These are phyloP conservation scores for Fusarium concolor DNA, from an alignment of 2,329 filamentous ascomycete species.

Conservation along the genomic window DNA sequence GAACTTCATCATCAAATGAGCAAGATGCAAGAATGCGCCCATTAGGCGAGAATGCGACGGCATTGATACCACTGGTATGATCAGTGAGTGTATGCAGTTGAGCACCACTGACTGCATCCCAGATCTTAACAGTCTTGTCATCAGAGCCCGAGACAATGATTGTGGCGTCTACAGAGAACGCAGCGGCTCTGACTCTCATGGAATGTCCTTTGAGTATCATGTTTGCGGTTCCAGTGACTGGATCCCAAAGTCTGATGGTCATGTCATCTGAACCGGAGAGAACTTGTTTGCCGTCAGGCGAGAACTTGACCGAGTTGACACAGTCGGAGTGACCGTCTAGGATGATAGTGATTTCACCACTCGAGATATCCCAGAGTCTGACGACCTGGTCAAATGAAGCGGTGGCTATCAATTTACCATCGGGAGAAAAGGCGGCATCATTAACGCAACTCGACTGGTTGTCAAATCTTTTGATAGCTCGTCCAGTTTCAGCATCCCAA, in stretches of 20 bases:
- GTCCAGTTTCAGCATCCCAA: background rate
- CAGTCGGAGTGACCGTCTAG: background rate
- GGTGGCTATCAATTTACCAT: background rate
- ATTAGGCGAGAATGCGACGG: background rate
- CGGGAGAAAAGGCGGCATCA: background rate
- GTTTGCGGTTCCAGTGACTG: background rate
- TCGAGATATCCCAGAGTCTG: background rate
- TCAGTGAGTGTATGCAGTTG: background rate
- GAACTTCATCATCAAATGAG: background rate
- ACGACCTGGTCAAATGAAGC: background rate
- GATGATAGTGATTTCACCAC: background rate
- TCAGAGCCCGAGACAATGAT: background rate
- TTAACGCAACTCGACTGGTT: constrained; percentile 3
- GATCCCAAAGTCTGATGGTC: background rate
- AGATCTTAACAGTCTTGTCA: background rate
- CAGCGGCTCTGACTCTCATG: background rate
- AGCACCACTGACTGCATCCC: background rate
- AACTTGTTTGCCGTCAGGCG: background rate
- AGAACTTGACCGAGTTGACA: background rate
- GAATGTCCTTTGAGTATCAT: background rate
- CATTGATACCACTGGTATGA: background rate
- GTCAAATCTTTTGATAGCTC: background rate
- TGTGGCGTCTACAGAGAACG: background rate
- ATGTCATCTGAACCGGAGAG: background rate
- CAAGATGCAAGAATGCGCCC: background rate